These are phyloP conservation scores for Podaxis sp. DNA, from an alignment of 768 basidiomycete species.

Conservation along the genomic window DNA sequence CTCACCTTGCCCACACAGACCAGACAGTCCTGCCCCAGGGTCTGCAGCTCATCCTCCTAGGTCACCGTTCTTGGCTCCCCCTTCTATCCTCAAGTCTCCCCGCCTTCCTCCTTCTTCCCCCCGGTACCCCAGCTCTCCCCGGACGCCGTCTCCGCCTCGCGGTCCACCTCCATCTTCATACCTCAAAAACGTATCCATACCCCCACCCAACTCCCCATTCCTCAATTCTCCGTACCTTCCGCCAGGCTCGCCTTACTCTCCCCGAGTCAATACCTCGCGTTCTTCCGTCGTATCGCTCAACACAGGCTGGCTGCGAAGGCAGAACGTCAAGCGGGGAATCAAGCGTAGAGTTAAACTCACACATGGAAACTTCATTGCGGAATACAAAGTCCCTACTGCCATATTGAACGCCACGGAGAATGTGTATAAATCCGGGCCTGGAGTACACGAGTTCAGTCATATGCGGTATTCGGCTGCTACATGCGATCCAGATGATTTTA, in stretches of 20 bases:
- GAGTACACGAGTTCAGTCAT: conserved; percentile 84
- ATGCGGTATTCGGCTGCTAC: conserved; percentile 89
- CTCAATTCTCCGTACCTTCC: conserved; percentile 13
- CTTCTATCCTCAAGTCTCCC: conserved; percentile 2
- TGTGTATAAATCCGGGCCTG: conserved; percentile 55
- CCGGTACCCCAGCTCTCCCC: background rate
- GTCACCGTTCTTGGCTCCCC: background rate
- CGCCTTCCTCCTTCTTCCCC: background rate
- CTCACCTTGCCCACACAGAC: background rate
- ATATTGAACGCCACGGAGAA: conserved; percentile 71
- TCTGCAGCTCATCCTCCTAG: background rate
- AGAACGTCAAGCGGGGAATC: conserved; percentile 78
- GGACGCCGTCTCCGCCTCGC: background rate
- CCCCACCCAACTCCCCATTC: background rate
- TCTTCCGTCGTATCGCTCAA: conserved; percentile 25
- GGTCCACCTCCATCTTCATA: background rate
- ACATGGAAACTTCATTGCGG: conserved; percentile 81
- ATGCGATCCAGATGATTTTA: conserved; percentile 81
- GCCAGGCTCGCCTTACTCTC: conserved; percentile 12
- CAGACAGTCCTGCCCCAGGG: background rate
- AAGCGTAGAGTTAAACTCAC: conserved; percentile 89
- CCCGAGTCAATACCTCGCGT: conserved; percentile 7
- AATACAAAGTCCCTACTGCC: conserved; percentile 77
- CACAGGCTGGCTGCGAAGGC: conserved; percentile 59
- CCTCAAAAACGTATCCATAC: background rate